phyloP scores from a whole-genome alignment of 805 yeast genomes.

The Kodamaea kakaduensis region DNA sequence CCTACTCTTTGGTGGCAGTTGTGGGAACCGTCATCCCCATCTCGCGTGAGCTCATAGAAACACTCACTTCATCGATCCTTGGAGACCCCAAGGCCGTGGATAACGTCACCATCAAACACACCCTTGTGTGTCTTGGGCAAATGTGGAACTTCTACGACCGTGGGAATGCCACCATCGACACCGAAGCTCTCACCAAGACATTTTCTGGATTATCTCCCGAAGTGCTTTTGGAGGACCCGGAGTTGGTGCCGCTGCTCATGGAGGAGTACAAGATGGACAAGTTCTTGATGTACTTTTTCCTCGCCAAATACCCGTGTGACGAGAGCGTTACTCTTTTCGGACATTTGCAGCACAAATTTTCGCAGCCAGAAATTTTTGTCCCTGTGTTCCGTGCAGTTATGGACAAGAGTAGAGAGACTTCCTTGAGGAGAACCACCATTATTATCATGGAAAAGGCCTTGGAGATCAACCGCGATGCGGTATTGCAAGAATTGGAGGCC shows the following conservation, averaged over 20 bases:
- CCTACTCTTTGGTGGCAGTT: slow-evolving; percentile 78
- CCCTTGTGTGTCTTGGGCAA: slow-evolving; percentile 39
- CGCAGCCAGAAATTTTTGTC: no score
- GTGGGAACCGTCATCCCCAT: slow-evolving; percentile 70
- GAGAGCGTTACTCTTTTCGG: no score
- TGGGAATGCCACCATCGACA: slow-evolving; percentile 14
- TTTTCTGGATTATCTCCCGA: slow-evolving; percentile 16
- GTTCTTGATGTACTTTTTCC: slow-evolving; percentile 28
- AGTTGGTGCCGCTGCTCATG: slow-evolving; percentile 13
- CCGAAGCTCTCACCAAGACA: slow-evolving; percentile 11
- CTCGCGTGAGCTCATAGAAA: slow-evolving; percentile 22
- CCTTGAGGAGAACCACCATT: slow-evolving; percentile 16
- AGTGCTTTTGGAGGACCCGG: slow-evolving; percentile 22
- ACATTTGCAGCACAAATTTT: no score
- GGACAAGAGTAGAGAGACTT: no score
- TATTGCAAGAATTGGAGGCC: slow-evolving; percentile 18
- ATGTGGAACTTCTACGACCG: slow-evolving; percentile 28
- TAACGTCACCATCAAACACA: slow-evolving; percentile 23
- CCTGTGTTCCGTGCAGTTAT: no score
- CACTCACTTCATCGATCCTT: slow-evolving; percentile 34
- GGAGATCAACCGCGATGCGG: slow-evolving; percentile 18
- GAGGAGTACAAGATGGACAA: slow-evolving; percentile 29
- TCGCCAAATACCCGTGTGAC: slow-evolving; percentile 19
- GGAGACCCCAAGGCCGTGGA: slow-evolving; percentile 22
- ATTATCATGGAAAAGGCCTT: slow-evolving; percentile 22